Evolutionary conservation across 2,329 filamentous ascomycete genomes (phyloP).

Genomic region (Chaetomium globosum): DNA sequence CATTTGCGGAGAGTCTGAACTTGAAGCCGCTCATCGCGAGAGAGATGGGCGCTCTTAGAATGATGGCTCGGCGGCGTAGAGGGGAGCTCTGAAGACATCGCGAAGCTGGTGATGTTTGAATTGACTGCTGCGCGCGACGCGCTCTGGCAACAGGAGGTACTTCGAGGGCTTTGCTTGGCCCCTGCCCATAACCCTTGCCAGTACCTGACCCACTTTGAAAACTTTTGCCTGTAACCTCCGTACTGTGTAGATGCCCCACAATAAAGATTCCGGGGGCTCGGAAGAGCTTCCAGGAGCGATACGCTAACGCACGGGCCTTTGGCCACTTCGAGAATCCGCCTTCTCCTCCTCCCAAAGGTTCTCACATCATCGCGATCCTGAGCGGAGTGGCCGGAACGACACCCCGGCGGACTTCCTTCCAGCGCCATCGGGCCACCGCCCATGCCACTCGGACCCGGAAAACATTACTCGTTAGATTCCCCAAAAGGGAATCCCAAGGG

Average conservation of each 20-base stretch:
- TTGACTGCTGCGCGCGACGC: too few species aligned
- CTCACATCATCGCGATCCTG: background rate
- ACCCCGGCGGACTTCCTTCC: background rate
- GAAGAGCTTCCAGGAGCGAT: conserved; percentile 15
- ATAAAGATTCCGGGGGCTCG: conserved; percentile 9
- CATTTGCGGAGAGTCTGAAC: too few species aligned
- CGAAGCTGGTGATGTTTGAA: too few species aligned
- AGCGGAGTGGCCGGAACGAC: background rate
- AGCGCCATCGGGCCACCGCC: background rate
- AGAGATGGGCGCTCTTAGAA: too few species aligned
- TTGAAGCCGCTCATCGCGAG: too few species aligned
- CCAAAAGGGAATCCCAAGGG: background rate
- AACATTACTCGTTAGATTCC: background rate
- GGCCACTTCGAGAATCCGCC: background rate
- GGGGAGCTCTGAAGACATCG: too few species aligned
- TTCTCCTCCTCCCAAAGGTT: background rate
- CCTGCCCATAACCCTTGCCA: too few species aligned
- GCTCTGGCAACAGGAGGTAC: too few species aligned
- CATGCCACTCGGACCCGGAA: background rate
- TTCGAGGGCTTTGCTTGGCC: too few species aligned
- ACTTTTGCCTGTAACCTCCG: too few species aligned
- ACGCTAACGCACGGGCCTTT: conserved; percentile 3
- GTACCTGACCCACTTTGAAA: too few species aligned
- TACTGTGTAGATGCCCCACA: conserved; percentile 21
- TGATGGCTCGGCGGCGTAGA: too few species aligned